Conservation (phyloP, 2,329 filamentous ascomycete species). For the Colletotrichum siamense region DNA sequence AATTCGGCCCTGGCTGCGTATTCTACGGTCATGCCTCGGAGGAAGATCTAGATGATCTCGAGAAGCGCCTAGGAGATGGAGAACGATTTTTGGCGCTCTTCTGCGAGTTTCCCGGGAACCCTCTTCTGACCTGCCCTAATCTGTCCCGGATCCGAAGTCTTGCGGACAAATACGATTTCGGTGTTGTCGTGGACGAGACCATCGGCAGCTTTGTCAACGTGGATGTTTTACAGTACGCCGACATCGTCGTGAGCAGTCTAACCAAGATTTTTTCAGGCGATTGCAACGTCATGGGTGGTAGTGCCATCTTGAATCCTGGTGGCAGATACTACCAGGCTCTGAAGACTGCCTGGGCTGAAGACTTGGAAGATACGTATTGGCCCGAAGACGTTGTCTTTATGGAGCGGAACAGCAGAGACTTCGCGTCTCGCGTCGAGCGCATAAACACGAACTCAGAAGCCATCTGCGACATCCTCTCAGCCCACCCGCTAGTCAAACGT, state of each 20-base stretch:
- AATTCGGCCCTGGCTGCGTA: conserved; percentile 86
- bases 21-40: conserved; percentile 86
- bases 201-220: conserved; percentile 97
- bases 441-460: conserved; percentile 87
- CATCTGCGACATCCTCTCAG: conserved; percentile 74
- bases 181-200: conserved; percentile 92
- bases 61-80: conserved; percentile 71
- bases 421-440: conserved; percentile 79
- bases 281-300: conserved; percentile 97
- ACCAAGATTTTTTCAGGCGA: conserved; percentile 98
- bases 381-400: conserved; percentile 93
- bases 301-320: conserved; percentile 67
- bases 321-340: conserved; percentile 73
- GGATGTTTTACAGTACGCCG: conserved; percentile 86
- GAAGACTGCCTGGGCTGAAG: conserved; percentile 66
- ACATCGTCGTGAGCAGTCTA: conserved; percentile 91
- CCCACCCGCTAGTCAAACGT: conserved; percentile 69
- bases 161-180: conserved; percentile 85
- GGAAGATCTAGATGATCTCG: conserved; percentile 83
- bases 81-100: conserved; percentile 85
- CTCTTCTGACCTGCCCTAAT: conserved; percentile 84
- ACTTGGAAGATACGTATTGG: conserved; percentile 93
- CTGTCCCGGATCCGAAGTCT: conserved; percentile 79
- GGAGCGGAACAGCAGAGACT: conserved; percentile 95
- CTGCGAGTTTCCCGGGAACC: conserved; percentile 95